Base-by-base conservation (phyloP, 345 rosid genomes). In the Pistacia atlantica region DNA sequence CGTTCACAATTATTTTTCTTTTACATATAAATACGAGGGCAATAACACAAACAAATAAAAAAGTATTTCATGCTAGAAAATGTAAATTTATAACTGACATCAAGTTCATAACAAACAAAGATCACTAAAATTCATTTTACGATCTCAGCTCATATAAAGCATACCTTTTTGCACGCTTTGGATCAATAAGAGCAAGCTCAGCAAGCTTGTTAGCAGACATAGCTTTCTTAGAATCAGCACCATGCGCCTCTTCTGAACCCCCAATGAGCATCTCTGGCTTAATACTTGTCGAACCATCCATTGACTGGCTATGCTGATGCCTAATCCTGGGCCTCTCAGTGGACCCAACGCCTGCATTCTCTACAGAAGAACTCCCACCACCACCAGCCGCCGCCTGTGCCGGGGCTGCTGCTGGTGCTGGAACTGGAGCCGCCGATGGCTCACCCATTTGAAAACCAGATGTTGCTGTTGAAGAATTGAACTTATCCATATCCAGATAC, bases 81-180 rank as follows among this genome's bases (percentile, higher is more conserved):
- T 38, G 10, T 58, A 46, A 65, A 73, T 6, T 31, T 55, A 22
- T 25, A 59, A 63, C 31, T 10, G n/a, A 59, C 56, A 46, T 52
- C 28, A 6, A 45, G 48, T 45, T 57, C 56, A 71, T 35, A 20
- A 71, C 5, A 46, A 22, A 12, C 55, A 56, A 10, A 52, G 6
- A 38, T n/a, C 42, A 58, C 49, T 20, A 17, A 75, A 25, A 31
- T 31, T 31, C 28, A 62, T 66, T 31, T 69, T 37, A 54, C 25
- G 58, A n/a, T 59, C 35, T 31, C 20, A 25, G 25, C 25, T 25
- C 22, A 65, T 14, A 67, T 8, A 77, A 54, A 51, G 16, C 35
- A 60, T 81, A 96, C 99, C 99, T 92, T 83, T 94, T 94, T 11
- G 99, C 99, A 42, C 97, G 97, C 81, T 89, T 97, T 46, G 99